These are phyloP conservation scores for Gonapodya sp. DNA, from an alignment of 192 early-diverging fungal species.

Conservation along the genomic window DNA sequence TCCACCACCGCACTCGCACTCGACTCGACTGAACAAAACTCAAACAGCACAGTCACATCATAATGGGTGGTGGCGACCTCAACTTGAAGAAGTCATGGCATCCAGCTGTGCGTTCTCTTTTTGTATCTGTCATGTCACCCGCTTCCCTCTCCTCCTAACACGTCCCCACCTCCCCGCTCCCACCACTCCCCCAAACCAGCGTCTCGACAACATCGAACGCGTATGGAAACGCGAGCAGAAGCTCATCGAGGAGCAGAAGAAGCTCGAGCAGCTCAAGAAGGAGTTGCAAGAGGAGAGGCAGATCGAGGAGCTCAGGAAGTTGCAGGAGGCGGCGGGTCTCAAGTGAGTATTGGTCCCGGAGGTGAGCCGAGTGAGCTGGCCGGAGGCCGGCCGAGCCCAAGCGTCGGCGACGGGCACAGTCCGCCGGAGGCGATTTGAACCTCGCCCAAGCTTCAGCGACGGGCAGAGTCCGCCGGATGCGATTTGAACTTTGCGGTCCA, in stretches of 20 bases:
- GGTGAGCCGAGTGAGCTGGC: neutral
- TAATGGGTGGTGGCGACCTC: slow-evolving; percentile 40
- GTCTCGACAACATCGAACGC: slow-evolving; percentile 77
- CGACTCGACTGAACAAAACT: slow-evolving; percentile 33
- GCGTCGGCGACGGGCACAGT: neutral
- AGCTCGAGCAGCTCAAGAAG: slow-evolving; percentile 79
- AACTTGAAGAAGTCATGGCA: slow-evolving; percentile 82
- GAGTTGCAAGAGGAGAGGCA: slow-evolving; percentile 87
- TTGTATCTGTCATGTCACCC: neutral
- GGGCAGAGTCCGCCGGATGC: no score
- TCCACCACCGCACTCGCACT: slow-evolving; percentile 24
- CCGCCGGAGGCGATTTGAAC: slow-evolving; percentile 39
- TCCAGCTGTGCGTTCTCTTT: neutral
- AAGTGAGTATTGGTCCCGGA: slow-evolving; percentile 11
- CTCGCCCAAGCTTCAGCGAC: no score
- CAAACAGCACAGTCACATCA: slow-evolving; percentile 16
- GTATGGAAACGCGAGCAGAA: slow-evolving; percentile 78
- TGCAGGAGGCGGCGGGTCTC: slow-evolving; percentile 49
- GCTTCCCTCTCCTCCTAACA: slow-evolving; percentile 76
- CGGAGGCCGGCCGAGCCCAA: neutral
- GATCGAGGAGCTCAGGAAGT: slow-evolving; percentile 66
- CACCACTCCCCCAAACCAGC: no score
- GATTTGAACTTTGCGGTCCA: neutral
- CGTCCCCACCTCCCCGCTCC: no score
- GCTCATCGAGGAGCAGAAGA: slow-evolving; percentile 74